Evolutionary conservation across 805 yeast genomes (phyloP).

Genomic region (Candida piceae): DNA sequence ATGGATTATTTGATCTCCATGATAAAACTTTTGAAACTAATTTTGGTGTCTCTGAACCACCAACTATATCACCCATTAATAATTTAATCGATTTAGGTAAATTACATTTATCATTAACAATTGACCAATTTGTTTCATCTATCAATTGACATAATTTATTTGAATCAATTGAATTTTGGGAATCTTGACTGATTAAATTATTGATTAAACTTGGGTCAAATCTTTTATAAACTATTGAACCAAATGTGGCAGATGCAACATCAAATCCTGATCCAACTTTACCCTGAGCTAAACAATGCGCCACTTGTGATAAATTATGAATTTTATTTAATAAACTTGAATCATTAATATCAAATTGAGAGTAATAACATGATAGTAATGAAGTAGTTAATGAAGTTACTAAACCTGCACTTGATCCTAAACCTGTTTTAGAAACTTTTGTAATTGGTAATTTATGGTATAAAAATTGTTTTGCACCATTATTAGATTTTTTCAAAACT

Average conservation of each 20-base stretch:
- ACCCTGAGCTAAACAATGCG: slow-evolving; percentile 92
- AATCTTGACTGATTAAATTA: slow-evolving; percentile 11
- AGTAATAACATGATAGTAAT: slow-evolving; percentile 43
- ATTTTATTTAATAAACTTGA: slow-evolving; percentile 32
- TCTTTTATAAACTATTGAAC: slow-evolving; percentile 77
- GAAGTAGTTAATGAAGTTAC: slow-evolving; percentile 77
- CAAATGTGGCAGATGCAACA: slow-evolving; percentile 92
- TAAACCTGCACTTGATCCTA: slow-evolving; percentile 94
- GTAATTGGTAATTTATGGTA: slow-evolving; percentile 58
- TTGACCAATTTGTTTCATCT: slow-evolving; percentile 53
- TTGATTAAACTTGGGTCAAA: slow-evolving; percentile 55
- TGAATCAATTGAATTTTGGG: slow-evolving; percentile 18
- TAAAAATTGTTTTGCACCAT: slow-evolving; percentile 42
- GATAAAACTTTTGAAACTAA: slow-evolving; percentile 68
- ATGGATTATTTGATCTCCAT: slow-evolving; percentile 60
- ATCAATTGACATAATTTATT: slow-evolving; percentile 32
- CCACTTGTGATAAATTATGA: slow-evolving; percentile 82
- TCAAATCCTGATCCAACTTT: slow-evolving; percentile 97
- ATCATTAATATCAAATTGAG: slow-evolving; percentile 28
- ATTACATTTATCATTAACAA: slow-evolving; percentile 46
- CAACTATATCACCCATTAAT: slow-evolving; percentile 88
- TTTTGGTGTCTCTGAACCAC: slow-evolving; percentile 93
- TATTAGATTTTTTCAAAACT: slow-evolving; percentile 26
- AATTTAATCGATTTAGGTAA: slow-evolving; percentile 67
- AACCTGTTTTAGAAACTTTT: slow-evolving; percentile 85